Conservation (phyloP, 805 yeast species). For the Yarrowia deformans region DNA sequence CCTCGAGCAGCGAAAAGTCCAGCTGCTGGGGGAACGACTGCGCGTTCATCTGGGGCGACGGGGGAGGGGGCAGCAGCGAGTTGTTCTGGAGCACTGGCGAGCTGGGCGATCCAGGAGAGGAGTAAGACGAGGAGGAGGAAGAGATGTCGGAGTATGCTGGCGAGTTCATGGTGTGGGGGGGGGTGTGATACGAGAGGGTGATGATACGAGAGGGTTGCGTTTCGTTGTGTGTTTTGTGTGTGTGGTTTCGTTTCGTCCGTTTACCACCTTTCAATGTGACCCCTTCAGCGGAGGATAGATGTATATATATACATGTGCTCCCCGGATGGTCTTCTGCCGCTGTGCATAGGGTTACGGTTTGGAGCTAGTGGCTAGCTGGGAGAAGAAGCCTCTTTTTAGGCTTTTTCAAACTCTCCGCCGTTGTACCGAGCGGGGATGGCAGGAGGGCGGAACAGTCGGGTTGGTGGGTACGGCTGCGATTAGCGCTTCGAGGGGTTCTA, state of each 20-base stretch:
- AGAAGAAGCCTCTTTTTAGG: background rate
- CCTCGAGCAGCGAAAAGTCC: slow-evolving; percentile 47
- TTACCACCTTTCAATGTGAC: no score
- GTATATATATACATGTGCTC: slow-evolving; percentile 6
- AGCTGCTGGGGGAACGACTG: slow-evolving; percentile 32
- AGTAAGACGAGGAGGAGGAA: slow-evolving; percentile 11
- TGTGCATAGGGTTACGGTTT: slow-evolving; percentile 17
- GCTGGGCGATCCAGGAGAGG: slow-evolving; percentile 7
- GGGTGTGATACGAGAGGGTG: no score
- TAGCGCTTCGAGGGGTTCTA: no score
- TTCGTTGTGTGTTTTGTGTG: background rate
- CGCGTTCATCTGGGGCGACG: slow-evolving; percentile 31
- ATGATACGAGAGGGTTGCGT: background rate
- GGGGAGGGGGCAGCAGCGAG: slow-evolving; percentile 36
- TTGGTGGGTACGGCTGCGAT: no score
- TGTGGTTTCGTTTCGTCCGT: no score
- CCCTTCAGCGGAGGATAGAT: no score
- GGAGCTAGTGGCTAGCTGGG: background rate
- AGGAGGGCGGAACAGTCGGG: background rate
- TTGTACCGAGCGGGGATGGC: slow-evolving; percentile 16
- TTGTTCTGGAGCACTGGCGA: slow-evolving; percentile 21
- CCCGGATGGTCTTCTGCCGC: slow-evolving; percentile 39
- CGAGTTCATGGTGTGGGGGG: slow-evolving; percentile 26
- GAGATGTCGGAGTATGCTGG: slow-evolving; percentile 30
- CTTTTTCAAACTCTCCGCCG: slow-evolving; percentile 23